These are phyloP conservation scores for Tylopilus subfusipes DNA, from an alignment of 768 basidiomycete species.

Conservation along the genomic window DNA sequence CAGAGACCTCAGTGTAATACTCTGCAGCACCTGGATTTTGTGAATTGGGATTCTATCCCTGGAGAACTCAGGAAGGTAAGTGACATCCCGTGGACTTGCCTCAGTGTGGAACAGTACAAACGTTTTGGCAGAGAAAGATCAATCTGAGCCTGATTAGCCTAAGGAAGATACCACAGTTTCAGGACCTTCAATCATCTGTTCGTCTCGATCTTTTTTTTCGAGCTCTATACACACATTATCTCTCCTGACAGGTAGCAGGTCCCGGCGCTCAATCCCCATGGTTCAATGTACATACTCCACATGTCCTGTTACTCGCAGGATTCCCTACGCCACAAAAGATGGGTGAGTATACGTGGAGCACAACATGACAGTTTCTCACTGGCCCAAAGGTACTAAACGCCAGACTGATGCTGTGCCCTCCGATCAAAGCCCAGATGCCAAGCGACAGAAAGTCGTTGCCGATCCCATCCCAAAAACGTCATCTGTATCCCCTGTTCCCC, in stretches of 20 bases:
- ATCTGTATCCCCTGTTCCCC: conserved; percentile 19
- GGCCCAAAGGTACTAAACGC: conserved; percentile 39
- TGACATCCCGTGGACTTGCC: neutral
- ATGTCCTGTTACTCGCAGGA: conserved; percentile 47
- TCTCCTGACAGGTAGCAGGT: conserved; percentile 32
- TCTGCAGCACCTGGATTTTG: conserved; percentile 41
- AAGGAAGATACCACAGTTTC: conserved; percentile 43
- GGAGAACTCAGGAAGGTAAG: conserved; percentile 59
- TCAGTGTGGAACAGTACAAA: neutral
- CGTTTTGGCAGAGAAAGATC: conserved; percentile 50
- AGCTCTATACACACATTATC: neutral
- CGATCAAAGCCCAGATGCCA: conserved; percentile 44
- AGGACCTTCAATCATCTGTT: conserved; percentile 51
- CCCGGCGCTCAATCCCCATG: conserved; percentile 44
- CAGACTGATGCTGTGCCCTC: conserved; percentile 35
- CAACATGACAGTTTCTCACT: conserved; percentile 10
- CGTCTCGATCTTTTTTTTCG: conserved; percentile 15
- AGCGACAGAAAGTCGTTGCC: conserved; percentile 32
- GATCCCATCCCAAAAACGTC: conserved; percentile 19
- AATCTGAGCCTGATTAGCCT: conserved; percentile 50
- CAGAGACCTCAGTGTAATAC: conserved; percentile 55
- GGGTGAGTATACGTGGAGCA: conserved; percentile 22
- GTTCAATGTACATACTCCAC: conserved; percentile 49
- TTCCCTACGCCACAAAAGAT: conserved; percentile 37
- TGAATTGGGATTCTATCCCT: conserved; percentile 61